Percentiles rank a stretch among this genome's conserved stretches.
Evolutionary conservation across 371 early-diverging fungal species (phyloP).

Genomic region (Apophysomyces ossiformis): DNA sequence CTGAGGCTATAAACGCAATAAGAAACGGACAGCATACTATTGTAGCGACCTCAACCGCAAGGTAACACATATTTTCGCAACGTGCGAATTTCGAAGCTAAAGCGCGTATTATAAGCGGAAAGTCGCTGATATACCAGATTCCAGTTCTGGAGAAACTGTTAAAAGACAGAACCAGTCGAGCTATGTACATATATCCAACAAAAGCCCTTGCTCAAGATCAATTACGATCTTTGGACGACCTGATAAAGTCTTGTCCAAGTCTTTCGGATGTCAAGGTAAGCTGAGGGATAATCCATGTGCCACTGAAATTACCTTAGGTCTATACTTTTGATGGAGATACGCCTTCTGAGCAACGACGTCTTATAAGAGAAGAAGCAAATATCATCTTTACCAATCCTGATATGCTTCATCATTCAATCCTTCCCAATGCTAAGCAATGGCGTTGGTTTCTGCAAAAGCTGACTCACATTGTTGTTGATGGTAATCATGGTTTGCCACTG

Average conservation of each 20-base stretch:
- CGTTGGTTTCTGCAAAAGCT: constrained; percentile 52
- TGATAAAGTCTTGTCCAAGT: constrained; percentile 36
- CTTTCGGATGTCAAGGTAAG: constrained; percentile 22
- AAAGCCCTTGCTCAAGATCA: constrained; percentile 89
- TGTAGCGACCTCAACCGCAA: constrained; percentile 74
- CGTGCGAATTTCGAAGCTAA: background rate
- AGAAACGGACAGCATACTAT: constrained; percentile 57
- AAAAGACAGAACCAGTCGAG: constrained; percentile 35
- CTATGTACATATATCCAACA: constrained; percentile 72
- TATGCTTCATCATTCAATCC: constrained; percentile 75
- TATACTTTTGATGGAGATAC: constrained; percentile 58
- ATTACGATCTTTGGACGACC: constrained; percentile 45
- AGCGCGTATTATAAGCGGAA: constrained; percentile 61
- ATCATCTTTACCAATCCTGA: constrained; percentile 86
- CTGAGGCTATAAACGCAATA: constrained; percentile 60
- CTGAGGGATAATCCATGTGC: background rate
- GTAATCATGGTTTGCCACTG: constrained; percentile 27
- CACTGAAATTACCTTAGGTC: constrained; percentile 17
- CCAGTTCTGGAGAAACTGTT: constrained; percentile 64
- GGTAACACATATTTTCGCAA: constrained; percentile 31
- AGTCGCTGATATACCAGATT: constrained; percentile 79
- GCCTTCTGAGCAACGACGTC: constrained; percentile 40
- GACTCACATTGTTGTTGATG: constrained; percentile 75
- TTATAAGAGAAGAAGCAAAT: constrained; percentile 53
- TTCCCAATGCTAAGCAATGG: constrained; percentile 69